Base-by-base conservation (phyloP, 2,329 filamentous ascomycete genomes). In the Cercospora zeae-maydis region DNA sequence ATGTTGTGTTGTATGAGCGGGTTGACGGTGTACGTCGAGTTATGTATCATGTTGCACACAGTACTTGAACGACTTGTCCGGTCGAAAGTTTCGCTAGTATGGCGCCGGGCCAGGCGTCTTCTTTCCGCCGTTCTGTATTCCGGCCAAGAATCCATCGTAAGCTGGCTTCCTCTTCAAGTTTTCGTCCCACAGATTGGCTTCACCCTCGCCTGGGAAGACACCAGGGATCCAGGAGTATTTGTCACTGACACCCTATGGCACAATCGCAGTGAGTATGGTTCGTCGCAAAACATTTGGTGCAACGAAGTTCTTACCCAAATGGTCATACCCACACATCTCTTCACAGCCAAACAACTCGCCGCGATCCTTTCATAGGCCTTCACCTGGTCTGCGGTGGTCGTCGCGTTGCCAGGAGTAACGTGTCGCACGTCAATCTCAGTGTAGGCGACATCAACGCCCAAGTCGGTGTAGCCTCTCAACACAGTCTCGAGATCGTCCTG, bases 381-480 rank as follows among this genome's bases (percentile, higher is more conserved):
- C 31, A 72, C 70, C 1, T 78, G 80, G 74, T 87, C 84, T 9
- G 72, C 70, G 9, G 66, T 58, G 14, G 73, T 61, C 11, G 69
- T 70, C 1, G 65, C 63, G 1, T 67, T 62, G 1, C 69, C 73
- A 3, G 69, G 67, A 1, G 75, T 74, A 1, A 70, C 70, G 30
- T 75, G 68, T 33, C 74, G 69, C 67, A 90, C 88, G 70, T 90
- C 88, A 16, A 88, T 79, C 76, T 88, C 86, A 2, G 86, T 88
- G 59, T 87, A 79, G 8, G 85, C 85, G 30, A 88, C 79, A 66
- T 88, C 84, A 19, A 83, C 78, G 16, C 79, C 80, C 21, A 83
- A 75, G n/a, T 71, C 71, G 2, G 81, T 82, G 55, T 86, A 83
- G 0, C 78, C 76, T 65, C 81, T 77, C 66, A 88, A 78, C 21